Base-by-base conservation (phyloP, 2,329 filamentous ascomycete species). In the Penicillium sp. region DNA sequence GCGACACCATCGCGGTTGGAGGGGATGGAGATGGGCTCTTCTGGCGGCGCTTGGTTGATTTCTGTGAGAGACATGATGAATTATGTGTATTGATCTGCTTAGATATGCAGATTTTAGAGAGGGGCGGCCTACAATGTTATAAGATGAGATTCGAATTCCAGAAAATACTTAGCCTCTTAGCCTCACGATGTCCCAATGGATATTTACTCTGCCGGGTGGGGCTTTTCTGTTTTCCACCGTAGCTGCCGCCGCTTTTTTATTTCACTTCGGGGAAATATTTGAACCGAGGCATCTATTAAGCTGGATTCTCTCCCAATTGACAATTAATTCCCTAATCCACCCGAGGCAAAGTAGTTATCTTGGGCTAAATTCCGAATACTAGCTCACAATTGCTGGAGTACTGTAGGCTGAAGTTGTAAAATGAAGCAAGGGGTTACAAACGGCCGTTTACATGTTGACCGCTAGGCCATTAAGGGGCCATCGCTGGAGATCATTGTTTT, bases 1-100 rank as follows among this genome's bases (percentile, higher is more conserved):
- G 76, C 76, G 56, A 77, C 71, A 22, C 73, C 69, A 55, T 78
- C 73, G 19, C 72, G 59, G 51, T 75, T 60, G 12, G 51, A 45
- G 32, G 64, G 65, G 42, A 48, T 57, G 49, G 58, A 35, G 51
- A 69, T 67, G 50, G 61, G 63, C 48, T 68, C 65, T 56, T 66
- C 64, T 12, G 58, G 54, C 4, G 48, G 56, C 6, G 51, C 31
- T 45, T 57, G 52, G 19, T 29, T 37, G 31, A 50, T 19, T 38
- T 45, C 45, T 46, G 53, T 38, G 40, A 56, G 52, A 37, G 64
- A 56, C 60, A 64, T 65, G 31, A 44, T 63, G 45, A 35, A 37
- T 42, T 37, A 17, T 19, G 43, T 45, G 13, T 21, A 39, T 15
- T 32, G 10, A 10, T 33, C 6, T 28, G 24, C 12, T 34, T 35